Base-by-base conservation (phyloP, 164 flowering plant genomes). In the Macadamia integrifolia region DNA sequence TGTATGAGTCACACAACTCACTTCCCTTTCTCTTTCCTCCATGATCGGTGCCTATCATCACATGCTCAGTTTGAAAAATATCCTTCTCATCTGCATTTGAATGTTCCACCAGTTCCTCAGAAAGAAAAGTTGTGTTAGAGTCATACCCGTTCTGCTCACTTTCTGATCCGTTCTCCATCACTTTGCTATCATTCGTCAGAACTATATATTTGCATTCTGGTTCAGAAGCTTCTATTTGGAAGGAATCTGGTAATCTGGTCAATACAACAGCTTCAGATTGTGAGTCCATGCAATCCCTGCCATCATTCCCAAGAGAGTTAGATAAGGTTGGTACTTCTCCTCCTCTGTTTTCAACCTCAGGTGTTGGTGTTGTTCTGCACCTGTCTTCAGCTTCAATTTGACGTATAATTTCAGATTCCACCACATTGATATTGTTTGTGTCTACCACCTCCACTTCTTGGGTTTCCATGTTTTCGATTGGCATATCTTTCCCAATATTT, bases 131-230 rank as follows among this genome's bases (percentile, higher is more conserved):
- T 66, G 62, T 55, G 48, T 18, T 49, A 28, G 32, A 23, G 31
- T 61, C 65, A 48, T 50, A 6, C 35, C 23, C 50, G 40, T 65
- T 65, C 8, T 53, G 60, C 46, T 52, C 76, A 32, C 28, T 60
- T 70, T 66, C 79, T 58, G 63, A 66, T 60, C 44, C 73, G 58
- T 65, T 71, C 59, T 43, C 73, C 7, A 29, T 66, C 65, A 60
- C 13, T 48, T 66, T 60, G 15, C 57, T 65, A 49, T 77, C 78
- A 58, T 74, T 75, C n/a, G 62, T 23, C 18, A 61, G 66, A 57
- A 71, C 69, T 42, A 70, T 15, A 48, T n/a, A 28, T 43, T 76
- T 73, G 9, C 67, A 77, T 61, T 71, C 68, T 11, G 75, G 35
- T 52, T 75, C 72, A 6, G 66, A 43, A 70, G 65, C 67, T 72